Evolutionary conservation across 257 asterid species (phyloP), one percentile per base, ranked within the genome.

Genomic region (Solanum phureja): DNA sequence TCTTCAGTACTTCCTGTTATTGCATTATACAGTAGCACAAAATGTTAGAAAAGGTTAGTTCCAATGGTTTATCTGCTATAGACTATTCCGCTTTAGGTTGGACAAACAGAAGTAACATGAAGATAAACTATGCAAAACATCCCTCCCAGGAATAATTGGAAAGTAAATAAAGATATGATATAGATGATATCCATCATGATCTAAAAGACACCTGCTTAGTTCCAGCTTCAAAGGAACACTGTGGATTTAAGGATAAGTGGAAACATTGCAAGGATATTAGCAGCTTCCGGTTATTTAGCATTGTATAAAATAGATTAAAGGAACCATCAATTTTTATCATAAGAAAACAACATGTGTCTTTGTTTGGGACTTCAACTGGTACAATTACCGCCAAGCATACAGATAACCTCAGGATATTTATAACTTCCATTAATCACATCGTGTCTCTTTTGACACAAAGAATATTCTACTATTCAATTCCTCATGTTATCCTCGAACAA

Each of bases 1-100:
- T 96, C 99, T 83, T 97, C 99, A 31, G 68, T 88, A 72, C 92
- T 92, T 82, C 98, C 99, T 96, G 93, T 74, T 74, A 86, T 35
- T 77, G 37, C 62, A 56, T 86, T 74, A 69, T 69, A 13, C 75
- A 68, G 10, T 74, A 73, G 31, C 71, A 69, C 60, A 38, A 52
- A 74, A 73, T 9, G 11, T 86, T 73, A 72, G 71, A 2, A 29
- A 81, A 18, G 69, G 86, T 4, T 13, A 21, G 86, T 29, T 14
- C 42, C 27, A 52, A 82, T 49, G 69, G 18, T 49, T 49, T 46
- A 82, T 49, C 29, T 0, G 11, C 86, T 1, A 35, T 21, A 35
- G 31, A 37, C 19, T 21, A 49, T 82, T 49, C 69, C 2, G 69
- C 86, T 29, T 82, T 82, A 49, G 44, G 11, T 29, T 29, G 69